Evolutionary conservation across 169 alveolate species (phyloP).

Genomic region (Cryptosporidium meleagridis): DNA sequence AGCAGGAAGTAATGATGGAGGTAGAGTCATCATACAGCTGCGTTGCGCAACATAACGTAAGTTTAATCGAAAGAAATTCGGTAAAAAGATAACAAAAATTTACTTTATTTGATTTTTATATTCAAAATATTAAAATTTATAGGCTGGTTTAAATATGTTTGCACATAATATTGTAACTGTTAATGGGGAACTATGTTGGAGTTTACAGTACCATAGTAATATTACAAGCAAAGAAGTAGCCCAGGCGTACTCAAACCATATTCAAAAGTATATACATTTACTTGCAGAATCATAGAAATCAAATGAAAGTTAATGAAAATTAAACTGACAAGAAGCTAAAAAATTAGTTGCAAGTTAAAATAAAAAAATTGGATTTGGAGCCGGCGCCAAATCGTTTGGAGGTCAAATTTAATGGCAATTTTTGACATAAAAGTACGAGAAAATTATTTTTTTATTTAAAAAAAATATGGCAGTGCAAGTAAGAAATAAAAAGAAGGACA

Average conservation of each 20-base stretch:
- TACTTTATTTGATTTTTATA: background rate
- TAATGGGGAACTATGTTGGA: conserved; percentile 78
- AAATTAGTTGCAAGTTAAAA: conserved; percentile 33
- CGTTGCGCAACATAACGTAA: conserved; percentile 70
- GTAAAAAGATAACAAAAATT: background rate
- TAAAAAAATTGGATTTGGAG: conserved; percentile 11
- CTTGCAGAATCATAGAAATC: conserved; percentile 42
- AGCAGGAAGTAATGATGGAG: conserved; percentile 26
- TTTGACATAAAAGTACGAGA: conserved; percentile 52
- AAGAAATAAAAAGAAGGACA: conserved; percentile 12
- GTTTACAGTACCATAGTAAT: conserved; percentile 81
- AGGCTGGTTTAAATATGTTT: conserved; percentile 78
- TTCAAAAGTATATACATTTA: conserved; percentile 64
- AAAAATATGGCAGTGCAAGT: conserved; percentile 14
- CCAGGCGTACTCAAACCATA: conserved; percentile 75
- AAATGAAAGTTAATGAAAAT: background rate
- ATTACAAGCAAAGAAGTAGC: conserved; percentile 77
- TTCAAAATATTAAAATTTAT: background rate
- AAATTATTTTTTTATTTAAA: background rate
- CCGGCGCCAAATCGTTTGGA: conserved; percentile 34
- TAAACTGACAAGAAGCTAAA: background rate
- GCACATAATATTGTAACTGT: conserved; percentile 82
- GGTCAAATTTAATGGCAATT: conserved; percentile 20
- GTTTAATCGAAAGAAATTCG: background rate
- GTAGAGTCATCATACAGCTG: conserved; percentile 73